A percentile compares a stretch with the other conserved stretches of the same genome.
Conservation (phyloP, 306 rosid genomes). For the Prinsepia uniflora region DNA sequence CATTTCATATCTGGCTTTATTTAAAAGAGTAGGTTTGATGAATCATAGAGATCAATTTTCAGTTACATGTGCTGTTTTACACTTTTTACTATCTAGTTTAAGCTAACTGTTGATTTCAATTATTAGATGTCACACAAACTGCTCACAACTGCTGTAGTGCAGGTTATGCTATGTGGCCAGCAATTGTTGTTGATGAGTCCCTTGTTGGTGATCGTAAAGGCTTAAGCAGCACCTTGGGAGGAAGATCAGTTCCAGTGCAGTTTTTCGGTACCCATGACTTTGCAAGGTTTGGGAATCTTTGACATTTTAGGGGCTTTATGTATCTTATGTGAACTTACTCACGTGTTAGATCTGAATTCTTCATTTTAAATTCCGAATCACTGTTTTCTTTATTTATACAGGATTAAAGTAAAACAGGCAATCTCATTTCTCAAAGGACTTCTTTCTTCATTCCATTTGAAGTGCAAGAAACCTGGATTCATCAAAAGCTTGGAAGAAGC, state of each 20-base stretch:
- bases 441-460: conserved; percentile 75
- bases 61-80: background rate
- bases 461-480: conserved; percentile 80
- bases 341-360: background rate
- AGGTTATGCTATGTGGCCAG: conserved; percentile 99
- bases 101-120: background rate
- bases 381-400: conserved; percentile 28
- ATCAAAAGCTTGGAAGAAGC: conserved; percentile 89
- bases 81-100: conserved; percentile 17
- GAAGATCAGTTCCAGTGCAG: conserved; percentile 85
- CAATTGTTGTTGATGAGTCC: conserved; percentile 88
- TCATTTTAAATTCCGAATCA: conserved; percentile 10
- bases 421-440: conserved; percentile 91
- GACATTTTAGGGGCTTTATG: conserved; percentile 20
- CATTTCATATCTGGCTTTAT: background rate
- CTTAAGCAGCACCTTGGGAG: conserved; percentile 53
- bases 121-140: conserved; percentile 12
- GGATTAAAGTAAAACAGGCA: conserved; percentile 75
- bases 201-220: conserved; percentile 81
- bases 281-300: conserved; percentile 67
- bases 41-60: background rate
- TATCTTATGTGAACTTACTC: conserved; percentile 12
- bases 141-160: conserved; percentile 32
- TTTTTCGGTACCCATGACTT: conserved; percentile 98
- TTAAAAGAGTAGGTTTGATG: background rate